A percentile compares a stretch with the other conserved stretches of the same genome.
phyloP scores from a whole-genome alignment of 129 eudicot species.

The Daucus carota region DH1_v3.0 NC_030382.2:34627501-34628000 shows the following conservation, averaged over 20 bases:
- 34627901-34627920: constrained; percentile 65
- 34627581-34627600: not conserved
- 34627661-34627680: constrained; percentile 5
- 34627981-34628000: constrained; percentile 30
- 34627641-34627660: constrained; percentile 88
- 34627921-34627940: constrained; percentile 86
- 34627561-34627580: not conserved
- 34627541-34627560: not conserved
- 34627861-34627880: constrained; percentile 86
- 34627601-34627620: constrained; percentile 30
- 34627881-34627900: constrained; percentile 68
- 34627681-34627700: not conserved
- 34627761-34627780: not conserved
- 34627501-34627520: not conserved
- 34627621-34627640: constrained; percentile 84
- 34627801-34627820: constrained; percentile 48
- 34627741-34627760: too few species aligned
- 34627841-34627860: constrained; percentile 35
- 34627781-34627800: not conserved
- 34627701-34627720: not conserved
- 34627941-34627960: constrained; percentile 65
- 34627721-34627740: not conserved
- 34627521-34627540: not conserved
- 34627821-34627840: constrained; percentile 77
- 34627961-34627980: constrained; percentile 35